Evolutionary conservation across 2,329 filamentous ascomycete genomes (phyloP).

Genomic region (Phaeosphaeria sp.): DNA sequence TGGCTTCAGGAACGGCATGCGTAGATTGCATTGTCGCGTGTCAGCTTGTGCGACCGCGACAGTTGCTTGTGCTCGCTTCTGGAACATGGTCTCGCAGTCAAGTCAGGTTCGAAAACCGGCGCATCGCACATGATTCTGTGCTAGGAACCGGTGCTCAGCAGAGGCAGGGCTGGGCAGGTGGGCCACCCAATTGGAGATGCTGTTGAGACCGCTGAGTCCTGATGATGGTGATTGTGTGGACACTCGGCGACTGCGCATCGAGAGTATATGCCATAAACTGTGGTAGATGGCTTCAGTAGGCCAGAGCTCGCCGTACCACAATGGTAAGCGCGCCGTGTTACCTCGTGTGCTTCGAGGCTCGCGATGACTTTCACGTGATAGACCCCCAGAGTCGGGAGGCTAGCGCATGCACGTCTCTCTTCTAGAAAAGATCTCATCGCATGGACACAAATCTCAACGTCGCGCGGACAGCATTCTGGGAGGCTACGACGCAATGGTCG

Average conservation of each 20-base stretch:
- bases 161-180: background rate
- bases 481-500: background rate
- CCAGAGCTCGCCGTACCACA: background rate
- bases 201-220: background rate
- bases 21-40: conserved; percentile 10
- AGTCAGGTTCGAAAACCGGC: background rate
- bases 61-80: background rate
- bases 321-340: background rate
- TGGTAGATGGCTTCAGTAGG: background rate
- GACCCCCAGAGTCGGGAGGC: background rate
- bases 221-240: background rate
- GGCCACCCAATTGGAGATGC: background rate
- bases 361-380: background rate
- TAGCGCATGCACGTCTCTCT: background rate
- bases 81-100: background rate
- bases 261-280: background rate
- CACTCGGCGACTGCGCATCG: too few species aligned
- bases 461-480: background rate
- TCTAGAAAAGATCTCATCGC: background rate
- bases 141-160: background rate
- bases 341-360: background rate
- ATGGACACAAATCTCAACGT: background rate
- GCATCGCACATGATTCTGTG: background rate
- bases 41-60: conserved; percentile 6
- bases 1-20: background rate